Evolutionary conservation across 2,329 filamentous ascomycete species (phyloP), one percentile per base, ranked within the genome.

Genomic region (Pezicula carpinea): DNA sequence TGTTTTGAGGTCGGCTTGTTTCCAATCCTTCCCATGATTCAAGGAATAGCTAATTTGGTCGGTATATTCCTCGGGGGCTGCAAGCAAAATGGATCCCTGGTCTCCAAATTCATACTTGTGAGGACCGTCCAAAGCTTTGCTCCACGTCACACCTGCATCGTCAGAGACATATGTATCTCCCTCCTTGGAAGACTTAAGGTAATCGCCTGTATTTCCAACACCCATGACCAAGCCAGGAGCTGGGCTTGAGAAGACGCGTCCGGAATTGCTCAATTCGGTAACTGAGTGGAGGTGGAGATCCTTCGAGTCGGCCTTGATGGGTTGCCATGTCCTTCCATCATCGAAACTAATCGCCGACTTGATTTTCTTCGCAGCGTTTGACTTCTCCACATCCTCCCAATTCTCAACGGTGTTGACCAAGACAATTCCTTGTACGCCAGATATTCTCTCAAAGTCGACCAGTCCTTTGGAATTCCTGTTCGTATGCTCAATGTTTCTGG

Each of bases 91-190:
- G 14, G 90, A 90, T 1, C 93, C 93, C 55, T 95, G 86, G 58
- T 96, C 92, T 44, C 93, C 93, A 64, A 97, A 95, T 62, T 96
- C 91, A 66, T 95, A 99, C 65, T 95, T 93, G 69, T 97, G 90
- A 11, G 91, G 87, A 17, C 89, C 88, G 14, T 90, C 74, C 5
- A 88, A 75, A 0, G 83, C 79, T 61, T 83, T 73, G 32, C 74
- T 80, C 93, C 95, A 99, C 1, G 83, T 91, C 50, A 89, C 69
- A 34, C 93, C 93, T 17, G 91, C 92, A 66, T 97, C 83, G 61
- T 96, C 88, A 0, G 93, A 99, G 21, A 97, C 82, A 62, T 83
- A 97, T 1, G 96, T 78, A 63, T 88, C 81, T 11, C 89, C 84
- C 8, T 96, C 80, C 3, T 73, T 71, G 61, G 91, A 92, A 6